Evolutionary conservation across 768 basidiomycete genomes (phyloP).

Genomic region (Lactifluus hygrophoroides): DNA sequence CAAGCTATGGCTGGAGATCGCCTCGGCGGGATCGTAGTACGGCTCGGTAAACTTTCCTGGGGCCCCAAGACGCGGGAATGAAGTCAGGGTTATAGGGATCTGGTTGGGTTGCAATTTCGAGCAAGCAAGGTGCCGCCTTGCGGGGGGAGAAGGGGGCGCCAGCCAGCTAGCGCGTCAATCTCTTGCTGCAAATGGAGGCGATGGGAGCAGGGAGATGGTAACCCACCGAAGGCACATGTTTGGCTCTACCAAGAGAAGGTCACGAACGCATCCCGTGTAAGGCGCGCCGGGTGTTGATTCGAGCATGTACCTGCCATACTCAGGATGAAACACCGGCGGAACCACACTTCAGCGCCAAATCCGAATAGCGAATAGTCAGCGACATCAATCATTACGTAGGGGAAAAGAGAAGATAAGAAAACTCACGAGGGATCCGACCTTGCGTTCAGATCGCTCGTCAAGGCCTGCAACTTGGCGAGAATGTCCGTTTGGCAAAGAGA

Average conservation of each 20-base stretch:
- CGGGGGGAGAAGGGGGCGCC: too few relatives aligned
- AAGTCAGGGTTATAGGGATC: constrained; percentile 86
- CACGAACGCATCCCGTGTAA: constrained; percentile 80
- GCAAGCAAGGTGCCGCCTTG: constrained; percentile 75
- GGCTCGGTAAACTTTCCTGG: constrained; percentile 92
- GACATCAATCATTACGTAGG: not conserved
- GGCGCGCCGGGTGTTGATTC: constrained; percentile 96
- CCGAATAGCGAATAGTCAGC: not conserved
- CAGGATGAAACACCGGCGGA: constrained; percentile 85
- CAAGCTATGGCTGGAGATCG: constrained; percentile 83
- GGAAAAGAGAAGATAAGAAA: too few relatives aligned
- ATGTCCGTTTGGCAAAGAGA: constrained; percentile 96
- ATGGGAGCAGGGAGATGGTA: not conserved
- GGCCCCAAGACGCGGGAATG: constrained; percentile 88
- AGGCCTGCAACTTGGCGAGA: constrained; percentile 62
- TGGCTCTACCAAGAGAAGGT: constrained; percentile 81
- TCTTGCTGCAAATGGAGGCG: not conserved
- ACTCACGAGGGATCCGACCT: constrained; percentile 55
- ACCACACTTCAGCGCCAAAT: not conserved
- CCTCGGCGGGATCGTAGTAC: constrained; percentile 61
- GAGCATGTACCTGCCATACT: constrained; percentile 98
- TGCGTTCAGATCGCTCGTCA: constrained; percentile 56
- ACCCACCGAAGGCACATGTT: constrained; percentile 89
- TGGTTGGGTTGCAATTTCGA: constrained; percentile 79
- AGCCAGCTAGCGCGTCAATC: constrained; percentile 1